Percentiles rank a stretch among this genome's conserved stretches.
Conservation (phyloP, 441 rosid species). For the Brassica hybrid region DNA sequence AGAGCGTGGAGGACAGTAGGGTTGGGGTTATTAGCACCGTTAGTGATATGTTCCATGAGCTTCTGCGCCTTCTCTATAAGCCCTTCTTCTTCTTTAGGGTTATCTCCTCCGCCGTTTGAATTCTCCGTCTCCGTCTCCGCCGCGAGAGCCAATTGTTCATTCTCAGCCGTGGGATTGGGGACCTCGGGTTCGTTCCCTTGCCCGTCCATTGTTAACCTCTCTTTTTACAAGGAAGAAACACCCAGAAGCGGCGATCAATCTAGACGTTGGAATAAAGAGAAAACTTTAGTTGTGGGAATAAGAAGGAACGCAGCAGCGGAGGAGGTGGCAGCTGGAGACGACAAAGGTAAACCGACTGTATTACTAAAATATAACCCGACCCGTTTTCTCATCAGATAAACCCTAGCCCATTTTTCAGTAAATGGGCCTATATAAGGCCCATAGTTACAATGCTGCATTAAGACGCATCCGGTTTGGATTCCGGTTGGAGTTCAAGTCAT, state of each 20-base stretch:
- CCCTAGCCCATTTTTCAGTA: constrained; percentile 30
- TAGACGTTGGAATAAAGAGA: constrained; percentile 4
- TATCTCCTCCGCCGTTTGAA: constrained; percentile 32
- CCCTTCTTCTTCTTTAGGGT: constrained; percentile 54
- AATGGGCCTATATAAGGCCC: constrained; percentile 34
- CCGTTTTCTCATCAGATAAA: constrained; percentile 26
- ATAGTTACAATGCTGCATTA: too few relatives aligned
- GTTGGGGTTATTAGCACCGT: constrained; percentile 79
- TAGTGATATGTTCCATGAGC: constrained; percentile 81
- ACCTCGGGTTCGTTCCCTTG: constrained; percentile 34
- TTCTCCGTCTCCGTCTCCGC: constrained; percentile 18
- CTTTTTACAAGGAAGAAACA: not conserved
- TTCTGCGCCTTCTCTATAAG: constrained; percentile 75
- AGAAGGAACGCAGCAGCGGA: constrained; percentile 18
- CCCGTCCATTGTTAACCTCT: constrained; percentile 32
- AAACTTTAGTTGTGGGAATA: not conserved
- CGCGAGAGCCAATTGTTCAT: constrained; percentile 20
- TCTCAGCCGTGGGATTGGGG: constrained; percentile 20
- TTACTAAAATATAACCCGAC: constrained; percentile 40
- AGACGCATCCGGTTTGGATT: too few relatives aligned
- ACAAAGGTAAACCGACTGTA: constrained; percentile 36
- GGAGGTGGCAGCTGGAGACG: too few relatives aligned
- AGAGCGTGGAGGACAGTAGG: constrained; percentile 80
- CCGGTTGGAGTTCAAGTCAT: too few relatives aligned
- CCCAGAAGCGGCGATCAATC: constrained; percentile 20